phyloP scores from a whole-genome alignment of 2,329 filamentous ascomycete genomes.

The Nemania bipapillata region DNA sequence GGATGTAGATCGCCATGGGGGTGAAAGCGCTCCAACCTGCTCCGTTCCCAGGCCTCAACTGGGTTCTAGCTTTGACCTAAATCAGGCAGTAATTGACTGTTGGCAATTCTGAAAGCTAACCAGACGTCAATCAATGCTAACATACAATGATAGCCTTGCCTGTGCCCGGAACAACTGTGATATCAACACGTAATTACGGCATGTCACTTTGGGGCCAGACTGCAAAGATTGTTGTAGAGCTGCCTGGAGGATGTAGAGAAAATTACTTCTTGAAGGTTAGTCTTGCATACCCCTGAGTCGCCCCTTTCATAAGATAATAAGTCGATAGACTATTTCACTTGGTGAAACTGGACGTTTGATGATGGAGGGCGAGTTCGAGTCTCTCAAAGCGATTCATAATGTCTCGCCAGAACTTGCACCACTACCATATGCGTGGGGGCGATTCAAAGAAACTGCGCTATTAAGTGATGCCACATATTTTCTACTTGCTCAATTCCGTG shows the following conservation, averaged over 20 bases:
- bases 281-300: background rate
- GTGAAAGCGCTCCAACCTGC: background rate
- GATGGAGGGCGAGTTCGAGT: conserved; percentile 44
- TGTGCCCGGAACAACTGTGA: background rate
- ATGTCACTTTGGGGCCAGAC: background rate
- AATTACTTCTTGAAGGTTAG: background rate
- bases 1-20: background rate
- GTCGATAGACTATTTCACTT: background rate
- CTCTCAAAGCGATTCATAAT: conserved; percentile 37
- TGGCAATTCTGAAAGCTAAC: background rate
- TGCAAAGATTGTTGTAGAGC: background rate
- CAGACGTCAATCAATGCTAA: background rate
- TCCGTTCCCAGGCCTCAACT: background rate
- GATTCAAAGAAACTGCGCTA: conserved; percentile 18
- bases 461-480: conserved; percentile 38
- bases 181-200: background rate
- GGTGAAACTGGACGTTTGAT: conserved; percentile 9
- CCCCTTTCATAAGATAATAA: background rate
- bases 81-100: background rate
- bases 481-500: conserved; percentile 36
- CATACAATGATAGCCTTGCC: background rate
- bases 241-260: background rate
- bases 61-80: background rate
- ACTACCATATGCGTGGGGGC: conserved; percentile 36
- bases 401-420: conserved; percentile 34